Evolutionary conservation across 2,329 filamentous ascomycete genomes (phyloP), one percentile per base, ranked within the genome.

Genomic region (Fusarium xylarioides): DNA sequence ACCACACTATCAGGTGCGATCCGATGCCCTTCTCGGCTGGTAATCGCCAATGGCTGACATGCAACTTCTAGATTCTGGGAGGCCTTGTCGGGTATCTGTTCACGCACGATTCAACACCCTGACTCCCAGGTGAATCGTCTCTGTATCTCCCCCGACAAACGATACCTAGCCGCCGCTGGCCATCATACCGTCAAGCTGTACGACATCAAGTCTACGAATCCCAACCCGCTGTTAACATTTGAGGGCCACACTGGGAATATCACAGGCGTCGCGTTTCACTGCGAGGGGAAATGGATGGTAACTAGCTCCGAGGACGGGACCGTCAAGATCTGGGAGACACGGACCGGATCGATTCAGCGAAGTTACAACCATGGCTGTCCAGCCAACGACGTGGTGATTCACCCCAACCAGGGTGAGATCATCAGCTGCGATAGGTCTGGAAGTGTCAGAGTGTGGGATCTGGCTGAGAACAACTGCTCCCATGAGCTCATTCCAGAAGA

Each of bases 201-300:
- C 86, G 96, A 99, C 80, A 97, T 98, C 86, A 97, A 97, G 80
- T 97, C 95, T 21, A 95, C 94, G n/a, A 98, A 98, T 78, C 95
- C 96, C 5, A 96, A 95, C 74, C 93, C 96, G 2, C 88, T 98
- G 30, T 90, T 98, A 79, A 95, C 93, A 26, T 98, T 99, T 79
- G 95, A 98, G 81, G 96, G 96, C 46, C 96, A 99, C 84, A 96
- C 94, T 18, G 94, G 92, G 75, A 99, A 99, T 79, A 92, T 99
- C 80, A 99, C 96, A 1, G 96, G 96, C 47, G 93, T 99, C 52
- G 95, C 95, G 16, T 99, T 99, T 81, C 96, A 99, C 82, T 98
- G 95, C 81, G 96, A 99, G 83, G 95, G 95, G 16, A 99, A 99
- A 85, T 99, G 96, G 96, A 98, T 99, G 93, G 96, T 98, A 23